phyloP scores from a whole-genome alignment of 257 asterid species.

The Solanum peruvianum region DNA sequence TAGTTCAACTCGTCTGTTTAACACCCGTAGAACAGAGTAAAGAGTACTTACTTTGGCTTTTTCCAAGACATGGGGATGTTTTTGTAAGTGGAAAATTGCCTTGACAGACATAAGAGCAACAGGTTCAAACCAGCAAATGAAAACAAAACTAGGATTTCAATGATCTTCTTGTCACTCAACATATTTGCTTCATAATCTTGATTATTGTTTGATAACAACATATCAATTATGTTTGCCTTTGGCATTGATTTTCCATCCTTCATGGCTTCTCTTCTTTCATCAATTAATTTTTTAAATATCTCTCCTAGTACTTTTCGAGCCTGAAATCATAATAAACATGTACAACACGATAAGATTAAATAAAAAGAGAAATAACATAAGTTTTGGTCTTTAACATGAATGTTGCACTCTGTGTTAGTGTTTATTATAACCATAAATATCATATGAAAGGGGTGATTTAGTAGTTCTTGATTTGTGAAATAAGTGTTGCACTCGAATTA shows the following conservation, averaged over 20 bases:
- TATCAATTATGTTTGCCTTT: neutral
- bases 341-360: neutral
- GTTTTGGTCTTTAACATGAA: too few relatives aligned
- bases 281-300: neutral
- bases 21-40: neutral
- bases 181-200: neutral
- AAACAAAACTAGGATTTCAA: neutral
- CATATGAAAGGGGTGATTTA: too few relatives aligned
- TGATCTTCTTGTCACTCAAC: neutral
- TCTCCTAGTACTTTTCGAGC: neutral
- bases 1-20: rapidly evolving
- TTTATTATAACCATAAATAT: too few relatives aligned
- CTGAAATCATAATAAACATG: neutral
- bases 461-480: too few relatives aligned
- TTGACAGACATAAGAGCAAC: neutral
- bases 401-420: too few relatives aligned
- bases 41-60: neutral
- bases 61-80: neutral
- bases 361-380: too few relatives aligned
- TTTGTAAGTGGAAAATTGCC: neutral
- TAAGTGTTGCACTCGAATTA: too few relatives aligned
- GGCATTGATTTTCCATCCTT: neutral
- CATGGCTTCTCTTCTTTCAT: neutral
- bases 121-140: constrained; percentile 1
- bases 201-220: neutral